phyloP scores from a whole-genome alignment of 2,329 filamentous ascomycete species.

The Fusarium luffae region DNA sequence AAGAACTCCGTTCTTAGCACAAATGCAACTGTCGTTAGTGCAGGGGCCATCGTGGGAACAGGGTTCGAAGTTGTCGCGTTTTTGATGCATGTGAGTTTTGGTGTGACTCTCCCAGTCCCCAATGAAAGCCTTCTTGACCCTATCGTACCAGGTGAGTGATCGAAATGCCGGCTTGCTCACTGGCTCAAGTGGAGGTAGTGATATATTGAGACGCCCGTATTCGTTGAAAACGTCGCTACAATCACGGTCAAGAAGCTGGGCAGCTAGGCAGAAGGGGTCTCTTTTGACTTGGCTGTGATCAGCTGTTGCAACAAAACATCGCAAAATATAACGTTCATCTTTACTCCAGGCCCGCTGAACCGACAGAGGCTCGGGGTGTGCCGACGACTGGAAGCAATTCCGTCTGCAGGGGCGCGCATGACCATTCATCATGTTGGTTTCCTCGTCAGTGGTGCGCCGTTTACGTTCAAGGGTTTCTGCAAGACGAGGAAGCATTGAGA shows the following conservation, averaged over 20 bases:
- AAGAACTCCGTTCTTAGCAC: constrained; percentile 68
- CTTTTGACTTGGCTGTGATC: constrained; percentile 54
- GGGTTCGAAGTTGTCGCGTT: constrained; percentile 69
- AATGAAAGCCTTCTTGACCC: constrained; percentile 63
- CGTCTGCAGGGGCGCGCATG: constrained; percentile 50
- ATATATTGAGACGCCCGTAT: constrained; percentile 43
- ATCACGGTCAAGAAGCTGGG: constrained; percentile 61
- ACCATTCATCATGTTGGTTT: constrained; percentile 26
- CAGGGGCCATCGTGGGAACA: constrained; percentile 78
- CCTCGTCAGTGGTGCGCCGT: constrained; percentile 25
- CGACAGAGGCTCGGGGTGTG: constrained; percentile 13
- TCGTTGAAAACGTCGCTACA: constrained; percentile 63
- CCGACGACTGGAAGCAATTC: constrained; percentile 55
- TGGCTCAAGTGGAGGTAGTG: constrained; percentile 41
- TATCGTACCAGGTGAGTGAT: constrained; percentile 66
- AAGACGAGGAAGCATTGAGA: constrained; percentile 58
- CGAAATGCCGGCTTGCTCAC: constrained; percentile 54
- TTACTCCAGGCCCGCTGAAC: constrained; percentile 57
- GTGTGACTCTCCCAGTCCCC: constrained; percentile 68
- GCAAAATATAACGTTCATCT: constrained; percentile 61
- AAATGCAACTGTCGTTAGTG: constrained; percentile 68
- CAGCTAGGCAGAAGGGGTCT: constrained; percentile 61
- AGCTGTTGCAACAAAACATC: constrained; percentile 57
- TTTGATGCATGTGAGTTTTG: constrained; percentile 64
- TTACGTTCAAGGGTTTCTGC: constrained; percentile 49